Base-by-base conservation (phyloP, 345 rosid species). In the Gossypioides kirkii region DNA sequence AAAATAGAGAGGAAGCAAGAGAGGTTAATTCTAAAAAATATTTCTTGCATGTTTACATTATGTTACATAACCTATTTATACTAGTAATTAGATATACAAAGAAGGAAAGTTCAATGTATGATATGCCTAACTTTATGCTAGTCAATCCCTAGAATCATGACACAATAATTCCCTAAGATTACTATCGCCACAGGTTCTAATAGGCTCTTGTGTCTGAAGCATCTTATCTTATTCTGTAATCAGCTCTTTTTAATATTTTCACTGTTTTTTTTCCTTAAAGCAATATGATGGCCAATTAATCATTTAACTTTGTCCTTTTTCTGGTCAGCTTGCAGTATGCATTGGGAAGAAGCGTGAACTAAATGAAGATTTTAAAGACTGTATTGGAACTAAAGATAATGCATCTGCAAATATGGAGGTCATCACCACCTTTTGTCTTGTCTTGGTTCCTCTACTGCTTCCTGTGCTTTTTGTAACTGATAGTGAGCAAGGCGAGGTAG, bases 271-370 rank as follows among this genome's bases (percentile, higher is more conserved):
- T 25, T 16, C 7, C 28, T 28, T 25, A 47, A 50, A 58, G 53
- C 45, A 50, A 67, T 66, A 69, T 67, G 13, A 23, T 61, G 46
- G 25, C 61, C 70, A 38, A 64, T 7, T 36, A 43, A 22, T 43
- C 45, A n/a, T 50, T 71, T 73, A 16, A 68, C 60, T 78, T 75
- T 74, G 23, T 56, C 71, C 75, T 69, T 71, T 77, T 80, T 36
- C 61, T 78, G 47, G 72, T 56, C 87, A 92, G 98, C 96, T 95
- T 80, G 89, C 98, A 45, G 89, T 92, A 76, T 95, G 99, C 86
- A 89, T 95, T 73, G 96, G 92, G 77, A 92, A 78, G 87, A 95
- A 87, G 86, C 81, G 83, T 71, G 93, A 92, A 78, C 73, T 86
- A 72, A 88, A 86, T 82, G 99, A 89, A 80, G 99, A 88, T 50